phyloP scores from a whole-genome alignment of 805 yeast genomes.

The Wickerhamiella australiensis region DNA sequence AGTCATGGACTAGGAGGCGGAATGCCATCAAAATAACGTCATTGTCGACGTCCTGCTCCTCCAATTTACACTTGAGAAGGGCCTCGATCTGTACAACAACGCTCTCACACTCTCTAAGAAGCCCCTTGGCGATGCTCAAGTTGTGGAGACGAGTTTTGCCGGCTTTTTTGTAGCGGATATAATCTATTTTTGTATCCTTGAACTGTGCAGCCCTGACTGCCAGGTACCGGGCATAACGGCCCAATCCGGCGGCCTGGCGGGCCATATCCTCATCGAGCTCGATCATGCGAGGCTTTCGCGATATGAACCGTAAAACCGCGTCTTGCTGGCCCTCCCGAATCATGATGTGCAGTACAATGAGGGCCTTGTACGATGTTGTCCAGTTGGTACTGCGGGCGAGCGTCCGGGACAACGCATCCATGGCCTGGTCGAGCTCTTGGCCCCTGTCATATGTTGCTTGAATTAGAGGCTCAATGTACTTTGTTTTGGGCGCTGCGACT shows the following conservation, averaged over 20 bases:
- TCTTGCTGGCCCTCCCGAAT: conserved; percentile 81
- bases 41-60: conserved; percentile 70
- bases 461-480: conserved; percentile 87
- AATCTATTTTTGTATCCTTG: conserved; percentile 54
- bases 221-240: conserved; percentile 62
- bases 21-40: conserved; percentile 77
- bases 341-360: conserved; percentile 79
- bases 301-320: conserved; percentile 52
- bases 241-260: conserved; percentile 32
- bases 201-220: conserved; percentile 56
- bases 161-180: conserved; percentile 46
- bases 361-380: conserved; percentile 80
- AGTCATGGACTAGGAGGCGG: conserved; percentile 78
- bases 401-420: conserved; percentile 49
- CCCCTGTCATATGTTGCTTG: conserved; percentile 48
- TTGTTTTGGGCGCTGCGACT: conserved; percentile 96
- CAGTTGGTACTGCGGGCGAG: conserved; percentile 60
- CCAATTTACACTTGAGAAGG: conserved; percentile 58
- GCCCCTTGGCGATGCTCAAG: conserved; percentile 62
- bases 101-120: conserved; percentile 72
- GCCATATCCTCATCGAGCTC: conserved; percentile 31
- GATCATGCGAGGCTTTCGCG: conserved; percentile 40
- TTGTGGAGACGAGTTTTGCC: conserved; percentile 51
- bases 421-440: conserved; percentile 54
- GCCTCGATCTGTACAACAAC: conserved; percentile 73